Base-by-base conservation (phyloP, 129 eudicot species). In the Flaveria robusta region DNA sequence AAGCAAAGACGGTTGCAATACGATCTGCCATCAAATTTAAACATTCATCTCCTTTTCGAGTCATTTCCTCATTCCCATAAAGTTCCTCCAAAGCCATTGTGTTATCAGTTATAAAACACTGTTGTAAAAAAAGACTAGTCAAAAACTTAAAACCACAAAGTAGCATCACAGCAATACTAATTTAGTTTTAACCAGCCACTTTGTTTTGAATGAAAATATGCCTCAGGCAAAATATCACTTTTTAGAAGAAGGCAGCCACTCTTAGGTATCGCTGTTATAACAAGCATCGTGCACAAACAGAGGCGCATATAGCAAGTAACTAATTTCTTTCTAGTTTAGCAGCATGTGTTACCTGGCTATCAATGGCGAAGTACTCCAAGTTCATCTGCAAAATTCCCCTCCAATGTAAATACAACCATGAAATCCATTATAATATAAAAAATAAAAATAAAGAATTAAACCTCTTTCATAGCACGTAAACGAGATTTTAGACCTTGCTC, bases 1-100 rank as follows among this genome's bases (percentile, higher is more conserved):
- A 93, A 71, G 98, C 98, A 87, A 93, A 90, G 49, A 88, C 96
- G n/a, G 98, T 93, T 59, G 97, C 96, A 68, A 93, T 85, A 10
- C 97, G 92, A 66, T 86, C 70, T 29, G 97, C 98, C 97, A 93
- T 93, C 78, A 82, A 20, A 68, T 81, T 85, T 81, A 93, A 81
- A 79, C 91, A 85, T 72, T 79, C 89, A 74, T 88, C 93, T 26
- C 85, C 89, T 75, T 81, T 87, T 3, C 89, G 88, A 50, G 94
- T 77, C 75, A 80, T 84, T 71, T 79, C 88, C 31, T 88, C 98
- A 77, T 87, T 92, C 60, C 97, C 96, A 79, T 85, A 93, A 60
- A 93, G 96, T 43, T 90, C 97, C 72, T 85, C 97, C 60, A 90
- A 72, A 64, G 91, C 97, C 86, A 81, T 87, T 74, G 86, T 88